phyloP scores from a whole-genome alignment of 2,329 filamentous ascomycete genomes.

The Diaporthe citriasiana region DNA sequence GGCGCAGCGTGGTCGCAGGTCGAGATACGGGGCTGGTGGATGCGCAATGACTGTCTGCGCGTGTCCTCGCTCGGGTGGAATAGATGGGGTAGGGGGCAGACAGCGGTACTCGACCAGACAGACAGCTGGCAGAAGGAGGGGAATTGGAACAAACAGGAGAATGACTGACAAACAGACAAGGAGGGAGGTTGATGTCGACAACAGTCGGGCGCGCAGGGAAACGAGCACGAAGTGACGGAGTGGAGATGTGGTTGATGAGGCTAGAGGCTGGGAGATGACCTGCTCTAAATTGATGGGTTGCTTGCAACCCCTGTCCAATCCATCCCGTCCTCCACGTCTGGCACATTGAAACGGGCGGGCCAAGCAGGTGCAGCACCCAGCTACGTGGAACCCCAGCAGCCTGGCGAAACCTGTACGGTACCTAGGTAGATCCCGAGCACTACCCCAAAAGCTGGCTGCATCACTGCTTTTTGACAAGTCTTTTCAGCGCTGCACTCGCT shows the following conservation, averaged over 20 bases:
- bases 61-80: conserved; percentile 12
- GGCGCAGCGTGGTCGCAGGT: conserved; percentile 16
- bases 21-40: not conserved
- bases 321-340: not conserved
- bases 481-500: not conserved
- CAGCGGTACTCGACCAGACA: not conserved
- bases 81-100: not conserved
- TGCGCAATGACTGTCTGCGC: conserved; percentile 15
- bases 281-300: conserved; percentile 32
- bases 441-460: conserved; percentile 9
- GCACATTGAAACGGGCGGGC: conserved; percentile 19
- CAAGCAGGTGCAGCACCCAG: conserved; percentile 12
- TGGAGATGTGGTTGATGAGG: conserved; percentile 31
- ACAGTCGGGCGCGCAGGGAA: conserved; percentile 11
- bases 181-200: conserved; percentile 18
- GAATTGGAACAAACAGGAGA: not conserved
- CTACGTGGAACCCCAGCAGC: conserved; percentile 7
- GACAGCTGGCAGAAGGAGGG: not conserved
- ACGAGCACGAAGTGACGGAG: conserved; percentile 22
- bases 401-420: conserved; percentile 10
- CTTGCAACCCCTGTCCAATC: conserved; percentile 19
- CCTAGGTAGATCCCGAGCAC: conserved; percentile 17
- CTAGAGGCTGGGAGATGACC: conserved; percentile 37
- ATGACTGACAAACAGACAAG: conserved; percentile 21
- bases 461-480: conserved; percentile 5